phyloP scores from a whole-genome alignment of 441 rosid genomes.

The Pelargonium exstipulatum region DNA sequence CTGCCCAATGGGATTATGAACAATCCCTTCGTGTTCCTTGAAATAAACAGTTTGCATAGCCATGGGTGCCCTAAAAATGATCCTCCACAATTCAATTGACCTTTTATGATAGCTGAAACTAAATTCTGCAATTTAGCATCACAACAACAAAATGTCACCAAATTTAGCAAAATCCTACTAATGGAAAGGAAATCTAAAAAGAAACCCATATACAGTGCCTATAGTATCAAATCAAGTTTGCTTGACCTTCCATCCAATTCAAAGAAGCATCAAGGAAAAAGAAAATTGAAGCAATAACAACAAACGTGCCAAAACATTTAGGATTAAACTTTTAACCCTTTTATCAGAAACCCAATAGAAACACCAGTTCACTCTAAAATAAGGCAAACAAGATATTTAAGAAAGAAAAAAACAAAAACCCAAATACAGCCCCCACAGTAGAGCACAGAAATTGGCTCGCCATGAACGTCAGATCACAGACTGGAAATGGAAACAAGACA shows the following conservation, averaged over 20 bases:
- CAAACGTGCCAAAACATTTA: not conserved
- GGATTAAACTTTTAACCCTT: too few species aligned
- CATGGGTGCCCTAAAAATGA: constrained; percentile 36
- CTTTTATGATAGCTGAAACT: constrained; percentile 20
- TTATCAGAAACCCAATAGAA: not conserved
- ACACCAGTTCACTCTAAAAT: not conserved
- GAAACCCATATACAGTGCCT: not conserved
- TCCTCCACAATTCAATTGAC: constrained; percentile 2
- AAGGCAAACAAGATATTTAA: not conserved
- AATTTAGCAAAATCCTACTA: not conserved
- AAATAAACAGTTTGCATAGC: constrained; percentile 65
- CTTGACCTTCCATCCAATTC: not conserved
- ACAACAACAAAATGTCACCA: constrained; percentile 6
- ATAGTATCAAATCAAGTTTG: not conserved
- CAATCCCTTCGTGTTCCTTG: constrained; percentile 57
- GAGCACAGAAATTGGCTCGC: not conserved
- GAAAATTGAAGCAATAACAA: not conserved
- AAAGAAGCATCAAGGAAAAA: not conserved
- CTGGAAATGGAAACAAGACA: not conserved
- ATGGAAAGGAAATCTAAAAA: not conserved
- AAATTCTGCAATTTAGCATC: constrained; percentile 34
- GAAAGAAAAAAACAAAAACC: not conserved
- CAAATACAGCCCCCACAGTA: not conserved
- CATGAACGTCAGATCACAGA: not conserved
- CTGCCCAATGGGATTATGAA: constrained; percentile 39